Conservation (phyloP, 768 basidiomycete species). For the Calvatia gigantea region DNA sequence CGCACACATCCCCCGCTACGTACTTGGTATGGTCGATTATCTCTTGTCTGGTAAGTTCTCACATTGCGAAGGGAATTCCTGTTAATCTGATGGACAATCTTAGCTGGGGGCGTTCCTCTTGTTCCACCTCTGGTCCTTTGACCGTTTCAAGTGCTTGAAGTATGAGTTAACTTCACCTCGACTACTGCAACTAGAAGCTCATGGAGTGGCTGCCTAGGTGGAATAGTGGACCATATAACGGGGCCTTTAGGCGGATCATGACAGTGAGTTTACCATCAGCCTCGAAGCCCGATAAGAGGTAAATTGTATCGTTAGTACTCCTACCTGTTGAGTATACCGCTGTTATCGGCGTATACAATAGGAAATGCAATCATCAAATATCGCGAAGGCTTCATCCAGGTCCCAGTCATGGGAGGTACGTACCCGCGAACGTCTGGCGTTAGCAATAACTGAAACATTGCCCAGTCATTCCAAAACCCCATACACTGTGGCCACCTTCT, state of each 20-base stretch:
- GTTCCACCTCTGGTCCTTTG: slow-evolving; percentile 78
- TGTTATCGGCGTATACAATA: slow-evolving; percentile 52
- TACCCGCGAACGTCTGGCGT: slow-evolving; percentile 11
- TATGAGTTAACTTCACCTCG: slow-evolving; percentile 23
- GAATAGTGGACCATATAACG: slow-evolving; percentile 61
- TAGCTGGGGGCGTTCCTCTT: slow-evolving; percentile 63
- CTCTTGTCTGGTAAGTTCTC: slow-evolving; percentile 41
- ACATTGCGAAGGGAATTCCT: too few species aligned
- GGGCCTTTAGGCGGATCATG: slow-evolving; percentile 85
- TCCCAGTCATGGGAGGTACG: slow-evolving; percentile 50
- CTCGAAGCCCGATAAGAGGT: neutral
- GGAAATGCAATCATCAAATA: slow-evolving; percentile 77
- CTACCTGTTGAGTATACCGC: slow-evolving; percentile 61
- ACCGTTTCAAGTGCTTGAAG: slow-evolving; percentile 72
- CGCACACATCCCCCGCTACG: slow-evolving; percentile 7
- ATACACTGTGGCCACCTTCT: slow-evolving; percentile 46
- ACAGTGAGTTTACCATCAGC: slow-evolving; percentile 46
- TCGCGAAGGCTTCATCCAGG: slow-evolving; percentile 51
- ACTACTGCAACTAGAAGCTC: neutral
- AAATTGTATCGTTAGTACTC: slow-evolving; percentile 51
- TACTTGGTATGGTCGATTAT: slow-evolving; percentile 23
- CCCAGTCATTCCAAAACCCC: slow-evolving; percentile 66
- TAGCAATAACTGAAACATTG: neutral
- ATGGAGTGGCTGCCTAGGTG: slow-evolving; percentile 42
- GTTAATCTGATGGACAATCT: neutral